Evolutionary conservation across 164 flowering plant genomes (phyloP).

Genomic region (Vitis vinifera): DNA sequence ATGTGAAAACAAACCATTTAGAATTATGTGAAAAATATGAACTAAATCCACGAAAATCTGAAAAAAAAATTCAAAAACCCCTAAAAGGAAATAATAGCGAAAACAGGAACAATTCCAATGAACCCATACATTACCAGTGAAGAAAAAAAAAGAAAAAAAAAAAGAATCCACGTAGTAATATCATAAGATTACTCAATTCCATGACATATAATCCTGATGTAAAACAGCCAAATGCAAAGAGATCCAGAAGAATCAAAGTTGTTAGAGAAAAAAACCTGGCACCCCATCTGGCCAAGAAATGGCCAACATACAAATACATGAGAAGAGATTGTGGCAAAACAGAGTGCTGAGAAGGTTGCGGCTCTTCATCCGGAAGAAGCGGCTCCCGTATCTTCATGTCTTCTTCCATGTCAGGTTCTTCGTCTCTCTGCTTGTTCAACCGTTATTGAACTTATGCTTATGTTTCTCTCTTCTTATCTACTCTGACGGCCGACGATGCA

Average conservation of each 20-base stretch:
- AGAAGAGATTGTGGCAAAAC: conserved; percentile 37
- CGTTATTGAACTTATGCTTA: too few relatives aligned
- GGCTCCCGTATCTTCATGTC: conserved; percentile 10
- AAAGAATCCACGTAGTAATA: too few relatives aligned
- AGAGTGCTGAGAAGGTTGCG: background rate
- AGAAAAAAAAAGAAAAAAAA: background rate
- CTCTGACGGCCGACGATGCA: too few relatives aligned
- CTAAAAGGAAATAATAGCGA: too few relatives aligned
- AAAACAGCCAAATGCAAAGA: background rate
- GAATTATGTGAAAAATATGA: too few relatives aligned
- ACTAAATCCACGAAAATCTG: too few relatives aligned
- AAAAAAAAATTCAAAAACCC: background rate
- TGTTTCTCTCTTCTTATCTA: too few relatives aligned
- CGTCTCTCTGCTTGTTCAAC: too few relatives aligned
- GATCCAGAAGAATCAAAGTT: background rate
- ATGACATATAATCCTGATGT: background rate
- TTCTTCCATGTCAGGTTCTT: background rate
- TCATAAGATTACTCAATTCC: too few relatives aligned
- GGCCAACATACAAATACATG: conserved; percentile 55
- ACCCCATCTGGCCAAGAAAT: conserved; percentile 91
- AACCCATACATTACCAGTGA: background rate
- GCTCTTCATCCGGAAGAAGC: conserved; percentile 9
- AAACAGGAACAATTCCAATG: too few relatives aligned
- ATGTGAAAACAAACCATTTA: too few relatives aligned
- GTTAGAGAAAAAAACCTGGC: conserved; percentile 55